Base-by-base conservation (phyloP, 805 yeast genomes). In the Metschnikowia rubicola region DNA sequence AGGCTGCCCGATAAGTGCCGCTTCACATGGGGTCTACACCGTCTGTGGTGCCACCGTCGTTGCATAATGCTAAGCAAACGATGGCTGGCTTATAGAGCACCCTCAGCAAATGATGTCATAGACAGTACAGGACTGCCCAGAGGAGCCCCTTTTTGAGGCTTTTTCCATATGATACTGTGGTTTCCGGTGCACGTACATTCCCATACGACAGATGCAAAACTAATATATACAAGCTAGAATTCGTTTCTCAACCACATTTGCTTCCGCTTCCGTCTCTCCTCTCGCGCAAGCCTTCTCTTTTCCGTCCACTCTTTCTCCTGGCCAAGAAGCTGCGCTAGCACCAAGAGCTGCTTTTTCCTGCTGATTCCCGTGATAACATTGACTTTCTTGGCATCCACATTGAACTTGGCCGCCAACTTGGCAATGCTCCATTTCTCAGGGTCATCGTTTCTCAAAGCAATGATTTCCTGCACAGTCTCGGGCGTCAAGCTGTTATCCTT, bases 351-450 rank as follows among this genome's bases (percentile, higher is more conserved):
- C 52, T 79, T 70, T 42, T 67, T 71, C 35, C 60, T 56, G 41
- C 71, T 64, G 17, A 69, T 64, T n/a, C 69, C 69, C 1, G 87
- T 75, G 40, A 84, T 60, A 9, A 63, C 67, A 35, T 67, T 66
- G 40, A 65, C 62, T 40, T 62, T 63, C 38, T 55, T 54, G 35
- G 61, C 57, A 7, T 81, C 79, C 33, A 87, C 75, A 30, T 72
- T 66, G 61, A 74, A 88, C 64, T 80, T 73, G 51, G 73, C 66
- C 10, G 90, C 88, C 45, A 88, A 71, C 11, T 72, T 75, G 46
- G 77, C 74, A 52, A 85, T 75, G 12, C 89, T 81, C 80, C 88
- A 81, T 39, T 66, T 70, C 29, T 67, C 69, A 1, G 94, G 92
- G 57, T 86, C 79, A 35, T 67, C 61, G 11, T 55, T 48, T 59